Evolutionary conservation across 2,329 filamentous ascomycete species (phyloP), one percentile per base, ranked within the genome.

Genomic region (Simplicillium aogashimaense): DNA sequence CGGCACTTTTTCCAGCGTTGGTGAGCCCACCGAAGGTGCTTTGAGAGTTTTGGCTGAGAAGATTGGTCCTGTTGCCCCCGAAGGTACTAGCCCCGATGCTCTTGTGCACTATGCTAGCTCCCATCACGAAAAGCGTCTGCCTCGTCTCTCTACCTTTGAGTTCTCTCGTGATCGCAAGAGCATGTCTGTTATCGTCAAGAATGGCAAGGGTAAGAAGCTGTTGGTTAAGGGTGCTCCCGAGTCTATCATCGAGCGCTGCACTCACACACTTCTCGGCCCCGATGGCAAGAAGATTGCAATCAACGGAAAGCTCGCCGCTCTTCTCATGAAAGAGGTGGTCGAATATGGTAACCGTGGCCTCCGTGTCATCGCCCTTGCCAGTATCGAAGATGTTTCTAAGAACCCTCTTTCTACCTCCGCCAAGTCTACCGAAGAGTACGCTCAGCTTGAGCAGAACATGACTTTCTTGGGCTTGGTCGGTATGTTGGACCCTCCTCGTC

Each of bases 111-210:
- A 83, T 53, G 81, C 87, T 43, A 97, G 88, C 67, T 74, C 80
- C 48, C 81, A 81, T 64, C 95, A 95, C 59, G 89, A 94, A 65
- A 72, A 78, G 50, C 74, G 77, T 50, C 76, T 81, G 37, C 78
- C 79, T 39, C 79, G 83, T 33, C 72, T 95, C 42, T 83, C 89
- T 8, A 95, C 88, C 10, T 98, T 87, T 53, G 92, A 98, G 59
- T 98, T 98, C 65, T 97, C 92, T 1, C 81, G 92, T 52, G 92
- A 98, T 63, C 80, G 92, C 47, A 98, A 98, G 77, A 97, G 90
- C 64, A 98, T 98, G 92, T 98, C 92, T 36, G 94, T 98, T 29
- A 69, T 97, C 43, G 86, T 94, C 46, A 75, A 83, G 48, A 73
- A 75, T 40, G 81, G 76, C 41, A 69, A 72, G 37, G 64, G 78